Base-by-base conservation (phyloP, 2,329 filamentous ascomycete species). In the Ascochyta clinopodiicola region DNA sequence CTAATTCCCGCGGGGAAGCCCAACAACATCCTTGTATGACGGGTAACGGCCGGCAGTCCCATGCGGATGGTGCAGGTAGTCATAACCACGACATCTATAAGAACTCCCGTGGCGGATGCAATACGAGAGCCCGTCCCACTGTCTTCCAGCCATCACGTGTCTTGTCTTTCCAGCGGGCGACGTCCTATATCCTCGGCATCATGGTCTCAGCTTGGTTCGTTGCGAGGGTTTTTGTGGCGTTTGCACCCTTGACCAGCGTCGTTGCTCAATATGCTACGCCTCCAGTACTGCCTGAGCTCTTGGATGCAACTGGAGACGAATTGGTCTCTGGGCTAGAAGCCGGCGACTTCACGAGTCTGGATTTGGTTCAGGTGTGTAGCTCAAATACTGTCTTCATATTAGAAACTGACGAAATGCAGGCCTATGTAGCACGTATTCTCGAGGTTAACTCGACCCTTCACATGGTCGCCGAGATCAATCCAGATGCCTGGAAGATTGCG, bases 401-500 rank as follows among this genome's bases (percentile, higher is more conserved):
- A 9, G 36, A 12, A 4, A 31, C 51, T 64, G 17, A 66, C 50
- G 31, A 17, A 9, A 25, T 9, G 3, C 19, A 82, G 75, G 80
- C 82, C 4, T 86, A 86, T 63, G 74, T 78, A 13, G 74, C 71
- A 27, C 78, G 82, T 17, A 84, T 84, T 43, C 57, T 74, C 6
- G 78, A 85, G 63, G 80, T 85, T 63, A 85, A 86, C 64, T 67
- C 69, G 17, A 81, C 78, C 0, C 66, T 86, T 13, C 80, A 81
- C 59, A 77, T 78, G 57, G 82, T 86, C 10, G 79, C 80, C 0
- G 82, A 86, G 63, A 64, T 85, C 57, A 85, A 86, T 51, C 83
- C 82, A 4, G 82, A 86, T 71, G 82, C 82, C 4, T 62, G 79
- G 48, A 57, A 68, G 0, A 84, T 85, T 38, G 83, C 83, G 3